Conservation (phyloP, 2,329 filamentous ascomycete species). For the Pezicula carpinea region DNA sequence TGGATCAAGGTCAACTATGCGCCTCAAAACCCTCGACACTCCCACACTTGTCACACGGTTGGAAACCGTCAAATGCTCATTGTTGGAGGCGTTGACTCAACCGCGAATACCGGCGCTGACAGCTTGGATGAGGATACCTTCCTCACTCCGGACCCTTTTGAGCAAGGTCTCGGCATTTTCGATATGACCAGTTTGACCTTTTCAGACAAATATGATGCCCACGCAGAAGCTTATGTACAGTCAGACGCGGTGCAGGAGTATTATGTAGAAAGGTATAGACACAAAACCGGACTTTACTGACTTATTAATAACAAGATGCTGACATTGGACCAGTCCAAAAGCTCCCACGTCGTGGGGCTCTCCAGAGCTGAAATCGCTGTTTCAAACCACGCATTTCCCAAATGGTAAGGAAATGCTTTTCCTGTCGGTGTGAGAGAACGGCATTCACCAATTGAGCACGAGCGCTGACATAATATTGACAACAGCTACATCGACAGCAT, state of each 20-base stretch:
- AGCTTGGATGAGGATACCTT: not conserved
- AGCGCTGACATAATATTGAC: slow-evolving; percentile 1
- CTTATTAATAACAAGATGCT: not conserved
- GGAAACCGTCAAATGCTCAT: slow-evolving; percentile 14
- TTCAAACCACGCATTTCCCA: not conserved
- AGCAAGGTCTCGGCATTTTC: slow-evolving; percentile 14
- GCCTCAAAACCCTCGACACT: slow-evolving; percentile 8
- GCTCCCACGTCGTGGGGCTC: not conserved
- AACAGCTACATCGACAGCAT: not conserved
- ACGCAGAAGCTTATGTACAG: slow-evolving; percentile 9
- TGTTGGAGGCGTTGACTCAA: slow-evolving; percentile 12
- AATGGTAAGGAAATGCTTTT: not conserved
- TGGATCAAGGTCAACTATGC: slow-evolving; percentile 11
- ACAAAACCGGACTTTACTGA: not conserved
- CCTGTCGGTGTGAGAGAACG: not conserved
- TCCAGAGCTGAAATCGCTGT: slow-evolving; percentile 2
- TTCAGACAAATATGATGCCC: slow-evolving; percentile 7
- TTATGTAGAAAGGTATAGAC: slow-evolving; percentile 1
- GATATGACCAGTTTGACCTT: slow-evolving; percentile 14
- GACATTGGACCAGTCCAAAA: no score
- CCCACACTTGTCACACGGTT: slow-evolving; percentile 10
- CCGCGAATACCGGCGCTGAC: no score
- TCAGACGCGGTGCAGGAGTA: slow-evolving; percentile 12
- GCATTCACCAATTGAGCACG: not conserved
- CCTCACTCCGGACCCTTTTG: slow-evolving; percentile 6